These are phyloP conservation scores for Aechmea fasciata DNA, from an alignment of 176 grass and related monocot genomes.

Conservation along the genomic window DNA sequence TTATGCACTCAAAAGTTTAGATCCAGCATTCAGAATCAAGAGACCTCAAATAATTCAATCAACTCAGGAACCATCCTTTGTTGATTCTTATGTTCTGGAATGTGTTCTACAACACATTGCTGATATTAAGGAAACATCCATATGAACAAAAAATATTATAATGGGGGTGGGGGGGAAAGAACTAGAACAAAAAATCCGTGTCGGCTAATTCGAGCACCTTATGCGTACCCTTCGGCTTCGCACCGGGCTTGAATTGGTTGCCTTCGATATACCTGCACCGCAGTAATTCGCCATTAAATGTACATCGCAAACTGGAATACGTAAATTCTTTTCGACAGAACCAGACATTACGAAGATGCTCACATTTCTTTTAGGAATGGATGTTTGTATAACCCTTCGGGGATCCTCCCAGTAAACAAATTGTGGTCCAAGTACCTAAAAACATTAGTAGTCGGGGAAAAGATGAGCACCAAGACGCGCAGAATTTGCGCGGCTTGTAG, in stretches of 20 bases:
- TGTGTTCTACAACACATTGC: not conserved
- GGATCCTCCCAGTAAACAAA: constrained; percentile 86
- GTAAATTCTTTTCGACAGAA: constrained; percentile 3
- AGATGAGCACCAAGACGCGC: not conserved
- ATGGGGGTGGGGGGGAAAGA: too few species aligned
- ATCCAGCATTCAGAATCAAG: too few species aligned
- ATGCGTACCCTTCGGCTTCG: constrained; percentile 73
- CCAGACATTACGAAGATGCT: constrained; percentile 22
- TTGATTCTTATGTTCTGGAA: not conserved
- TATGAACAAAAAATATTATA: not conserved
- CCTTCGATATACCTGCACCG: constrained; percentile 69
- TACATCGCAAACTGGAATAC: not conserved
- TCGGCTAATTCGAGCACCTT: constrained; percentile 83
- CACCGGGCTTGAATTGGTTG: constrained; percentile 78
- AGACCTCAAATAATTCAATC: too few species aligned
- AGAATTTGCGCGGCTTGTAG: not conserved
- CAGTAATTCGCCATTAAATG: constrained; percentile 5
- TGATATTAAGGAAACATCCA: not conserved
- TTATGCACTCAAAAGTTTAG: too few species aligned
- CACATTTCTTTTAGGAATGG: constrained; percentile 88
- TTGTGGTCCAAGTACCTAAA: constrained; percentile 80
- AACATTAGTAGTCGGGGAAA: constrained; percentile 6
- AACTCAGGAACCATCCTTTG: too few species aligned
- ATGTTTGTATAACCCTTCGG: constrained; percentile 84
- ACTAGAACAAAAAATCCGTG: constrained; percentile 56